Evolutionary conservation across 352 stramenopile genomes (phyloP).

Genomic region (Globisporangium sylvaticum): DNA sequence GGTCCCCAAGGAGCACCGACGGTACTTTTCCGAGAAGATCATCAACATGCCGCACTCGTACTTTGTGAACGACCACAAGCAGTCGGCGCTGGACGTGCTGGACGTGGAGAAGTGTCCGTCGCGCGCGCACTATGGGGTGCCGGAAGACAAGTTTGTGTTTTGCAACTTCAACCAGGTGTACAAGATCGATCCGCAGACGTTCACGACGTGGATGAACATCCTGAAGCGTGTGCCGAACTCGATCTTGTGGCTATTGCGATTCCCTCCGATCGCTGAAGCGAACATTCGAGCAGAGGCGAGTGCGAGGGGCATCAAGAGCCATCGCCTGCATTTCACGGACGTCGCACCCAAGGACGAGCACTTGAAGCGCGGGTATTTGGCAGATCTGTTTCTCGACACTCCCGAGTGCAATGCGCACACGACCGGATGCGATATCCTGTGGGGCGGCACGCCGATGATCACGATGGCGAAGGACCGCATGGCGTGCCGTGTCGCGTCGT

Average conservation of each 20-base stretch:
- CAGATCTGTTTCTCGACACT: constrained; percentile 93
- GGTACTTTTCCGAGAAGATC: constrained; percentile 87
- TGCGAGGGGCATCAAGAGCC: constrained; percentile 59
- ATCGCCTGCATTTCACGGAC: constrained; percentile 82
- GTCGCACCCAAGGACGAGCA: constrained; percentile 89
- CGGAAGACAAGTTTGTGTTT: constrained; percentile 92
- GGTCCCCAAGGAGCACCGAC: constrained; percentile 57
- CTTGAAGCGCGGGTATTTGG: constrained; percentile 80
- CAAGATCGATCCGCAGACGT: constrained; percentile 93
- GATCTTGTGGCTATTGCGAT: constrained; percentile 90
- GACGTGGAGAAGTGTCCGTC: constrained; percentile 74
- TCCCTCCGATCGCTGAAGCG: constrained; percentile 71
- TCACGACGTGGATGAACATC: constrained; percentile 92
- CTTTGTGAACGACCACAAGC: constrained; percentile 92
- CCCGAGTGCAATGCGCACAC: constrained; percentile 90
- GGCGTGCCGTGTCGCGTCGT: constrained; percentile 85
- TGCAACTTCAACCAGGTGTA: constrained; percentile 95
- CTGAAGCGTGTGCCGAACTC: constrained; percentile 89
- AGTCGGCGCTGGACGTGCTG: constrained; percentile 78
- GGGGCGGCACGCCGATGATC: constrained; percentile 89
- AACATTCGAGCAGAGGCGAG: constrained; percentile 85
- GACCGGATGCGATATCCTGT: constrained; percentile 91
- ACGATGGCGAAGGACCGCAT: constrained; percentile 90
- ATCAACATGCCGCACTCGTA: constrained; percentile 92
- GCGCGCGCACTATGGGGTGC: constrained; percentile 84